These are phyloP conservation scores for Circinella minor DNA, from an alignment of 371 early-diverging fungal species.

Conservation along the genomic window DNA sequence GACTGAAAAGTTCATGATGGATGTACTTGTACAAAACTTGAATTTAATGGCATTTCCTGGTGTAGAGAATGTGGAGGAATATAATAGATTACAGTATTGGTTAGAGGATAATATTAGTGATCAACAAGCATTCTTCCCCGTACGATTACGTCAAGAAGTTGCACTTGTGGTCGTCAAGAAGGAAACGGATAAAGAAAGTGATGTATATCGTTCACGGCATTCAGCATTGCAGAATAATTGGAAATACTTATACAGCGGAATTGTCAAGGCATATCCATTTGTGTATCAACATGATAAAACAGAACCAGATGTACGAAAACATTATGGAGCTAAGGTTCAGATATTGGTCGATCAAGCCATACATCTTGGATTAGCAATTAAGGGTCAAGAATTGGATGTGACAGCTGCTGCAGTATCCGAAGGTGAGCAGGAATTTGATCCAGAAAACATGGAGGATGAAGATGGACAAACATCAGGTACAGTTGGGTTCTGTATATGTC, in stretches of 20 bases:
- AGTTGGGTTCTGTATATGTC: constrained; percentile 35
- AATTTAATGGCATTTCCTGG: constrained; percentile 39
- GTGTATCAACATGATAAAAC: constrained; percentile 37
- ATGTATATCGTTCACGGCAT: constrained; percentile 32
- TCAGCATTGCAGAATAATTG: constrained; percentile 34
- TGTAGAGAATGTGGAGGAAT: constrained; percentile 22
- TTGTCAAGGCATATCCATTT: constrained; percentile 45
- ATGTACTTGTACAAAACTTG: constrained; percentile 48
- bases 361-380: constrained; percentile 47
- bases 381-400: constrained; percentile 52
- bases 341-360: constrained; percentile 43
- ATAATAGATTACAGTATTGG: constrained; percentile 24
- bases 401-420: constrained; percentile 48
- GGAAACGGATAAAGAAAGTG: constrained; percentile 24
- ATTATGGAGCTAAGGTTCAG: constrained; percentile 36
- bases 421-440: constrained; percentile 42
- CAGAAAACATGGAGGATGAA: constrained; percentile 31
- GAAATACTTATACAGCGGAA: constrained; percentile 42
- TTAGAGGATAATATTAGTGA: constrained; percentile 20
- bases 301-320: constrained; percentile 32
- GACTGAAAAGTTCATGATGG: constrained; percentile 59
- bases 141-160: constrained; percentile 45
- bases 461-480: constrained; percentile 28
- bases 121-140: constrained; percentile 23
- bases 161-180: constrained; percentile 26